phyloP scores from a whole-genome alignment of 169 alveolate genomes.

The Miamiensis avidus region DNA sequence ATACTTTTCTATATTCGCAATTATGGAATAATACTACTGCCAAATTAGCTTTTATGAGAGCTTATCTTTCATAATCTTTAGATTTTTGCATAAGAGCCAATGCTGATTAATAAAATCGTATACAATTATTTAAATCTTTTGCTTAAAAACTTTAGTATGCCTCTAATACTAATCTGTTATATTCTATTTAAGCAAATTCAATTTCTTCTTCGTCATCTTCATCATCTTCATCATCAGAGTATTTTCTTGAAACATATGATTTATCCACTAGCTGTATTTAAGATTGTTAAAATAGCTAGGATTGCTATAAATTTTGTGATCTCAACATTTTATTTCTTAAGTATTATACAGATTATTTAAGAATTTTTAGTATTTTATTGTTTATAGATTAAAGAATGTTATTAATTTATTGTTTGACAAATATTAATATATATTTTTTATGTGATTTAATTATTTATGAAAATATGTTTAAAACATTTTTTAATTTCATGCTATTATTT shows the following conservation, averaged over 20 bases:
- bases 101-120: too few species aligned
- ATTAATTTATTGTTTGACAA: too few species aligned
- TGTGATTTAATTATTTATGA: too few species aligned
- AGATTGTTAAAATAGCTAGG: too few species aligned
- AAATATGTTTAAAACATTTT: too few species aligned
- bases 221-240: neutral
- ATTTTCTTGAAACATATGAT: too few species aligned
- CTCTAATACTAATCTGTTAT: neutral
- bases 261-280: too few species aligned
- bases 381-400: too few species aligned
- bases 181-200: neutral
- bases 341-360: too few species aligned
- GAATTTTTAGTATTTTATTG: too few species aligned
- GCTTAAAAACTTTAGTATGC: neutral
- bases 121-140: neutral
- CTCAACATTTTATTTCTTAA: neutral
- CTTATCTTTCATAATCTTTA: conserved; percentile 31
- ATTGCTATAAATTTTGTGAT: neutral
- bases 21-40: conserved; percentile 38
- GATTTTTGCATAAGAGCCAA: neutral
- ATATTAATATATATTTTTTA: too few species aligned
- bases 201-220: neutral
- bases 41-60: conserved; percentile 30
- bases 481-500: too few species aligned
- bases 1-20: conserved; percentile 37